Conservation (phyloP, 305 asterid species). For the Fraxinus greggii region DNA sequence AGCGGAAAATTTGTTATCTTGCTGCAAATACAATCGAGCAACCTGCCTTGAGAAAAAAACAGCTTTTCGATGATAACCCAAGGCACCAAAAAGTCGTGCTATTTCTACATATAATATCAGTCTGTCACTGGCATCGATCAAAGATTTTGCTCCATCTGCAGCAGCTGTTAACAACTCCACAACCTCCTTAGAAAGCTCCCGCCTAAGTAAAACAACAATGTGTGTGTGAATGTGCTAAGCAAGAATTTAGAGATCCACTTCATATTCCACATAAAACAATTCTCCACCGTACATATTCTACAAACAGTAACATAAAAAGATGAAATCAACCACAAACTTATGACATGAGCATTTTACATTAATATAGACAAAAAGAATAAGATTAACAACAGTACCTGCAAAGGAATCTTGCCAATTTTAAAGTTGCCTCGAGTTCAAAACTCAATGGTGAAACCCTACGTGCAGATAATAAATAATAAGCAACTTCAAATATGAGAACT, state of each 20-base stretch:
- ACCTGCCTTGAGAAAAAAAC: constrained; percentile 98
- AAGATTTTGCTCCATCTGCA: constrained; percentile 92
- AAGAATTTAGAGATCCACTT: not conserved
- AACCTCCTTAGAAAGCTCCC: constrained; percentile 89
- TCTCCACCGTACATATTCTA: not conserved
- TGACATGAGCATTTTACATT: not conserved
- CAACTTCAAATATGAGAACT: constrained; percentile 14
- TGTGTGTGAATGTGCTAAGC: constrained; percentile 3
- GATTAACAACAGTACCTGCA: constrained; percentile 66
- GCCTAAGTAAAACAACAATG: constrained; percentile 44
- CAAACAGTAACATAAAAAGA: not conserved
- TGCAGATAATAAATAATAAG: constrained; percentile 24
- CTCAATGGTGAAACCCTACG: constrained; percentile 95
- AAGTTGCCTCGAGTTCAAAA: constrained; percentile 95
- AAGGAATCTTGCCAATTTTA: constrained; percentile 91
- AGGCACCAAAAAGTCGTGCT: constrained; percentile 90
- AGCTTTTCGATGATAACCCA: constrained; percentile 94
- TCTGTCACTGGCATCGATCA: constrained; percentile 93
- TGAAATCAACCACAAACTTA: not conserved
- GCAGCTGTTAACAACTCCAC: constrained; percentile 90
- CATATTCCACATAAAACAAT: constrained; percentile 9
- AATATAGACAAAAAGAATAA: constrained; percentile 19
- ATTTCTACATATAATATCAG: constrained; percentile 81
- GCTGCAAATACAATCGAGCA: constrained; percentile 94
- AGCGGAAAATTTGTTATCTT: constrained; percentile 87